A percentile compares a stretch with the other conserved stretches of the same genome.
phyloP scores from a whole-genome alignment of 1,284 basidiomycete genomes.

The Cutaneotrichosporon sp. region DNA sequence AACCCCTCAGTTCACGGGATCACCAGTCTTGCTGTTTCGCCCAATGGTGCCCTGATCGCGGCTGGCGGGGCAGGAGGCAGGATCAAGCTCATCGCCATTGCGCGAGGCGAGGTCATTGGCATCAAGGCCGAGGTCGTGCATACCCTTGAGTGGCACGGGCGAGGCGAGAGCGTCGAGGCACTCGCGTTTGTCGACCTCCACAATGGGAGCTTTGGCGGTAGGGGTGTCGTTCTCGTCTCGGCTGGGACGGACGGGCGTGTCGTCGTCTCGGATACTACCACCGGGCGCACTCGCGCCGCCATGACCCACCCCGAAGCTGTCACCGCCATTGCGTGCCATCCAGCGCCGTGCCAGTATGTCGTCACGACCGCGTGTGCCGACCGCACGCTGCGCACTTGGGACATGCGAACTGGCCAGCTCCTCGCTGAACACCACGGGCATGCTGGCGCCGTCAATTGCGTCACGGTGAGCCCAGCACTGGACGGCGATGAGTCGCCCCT shows the following conservation, averaged over 20 bases:
- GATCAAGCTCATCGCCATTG: conserved; percentile 79
- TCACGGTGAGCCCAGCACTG: conserved; percentile 61
- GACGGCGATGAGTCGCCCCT: conserved; percentile 46
- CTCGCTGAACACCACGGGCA: conserved; percentile 83
- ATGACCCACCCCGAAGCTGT: conserved; percentile 66
- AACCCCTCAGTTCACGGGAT: conserved; percentile 64
- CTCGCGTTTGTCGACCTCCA: conserved; percentile 79
- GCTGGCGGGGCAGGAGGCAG: conserved; percentile 82
- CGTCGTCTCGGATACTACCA: conserved; percentile 88
- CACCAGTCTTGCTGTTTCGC: conserved; percentile 80
- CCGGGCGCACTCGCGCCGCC: conserved; percentile 76
- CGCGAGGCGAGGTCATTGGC: conserved; percentile 77
- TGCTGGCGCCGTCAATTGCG: conserved; percentile 71
- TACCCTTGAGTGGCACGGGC: conserved; percentile 76
- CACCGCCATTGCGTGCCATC: conserved; percentile 72
- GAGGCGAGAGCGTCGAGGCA: conserved; percentile 86
- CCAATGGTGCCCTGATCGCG: conserved; percentile 78
- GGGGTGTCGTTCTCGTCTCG: conserved; percentile 70
- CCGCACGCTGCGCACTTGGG: conserved; percentile 84
- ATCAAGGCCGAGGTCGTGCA: conserved; percentile 57
- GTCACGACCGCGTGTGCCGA: conserved; percentile 83
- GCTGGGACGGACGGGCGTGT: conserved; percentile 91
- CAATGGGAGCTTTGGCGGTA: conserved; percentile 57
- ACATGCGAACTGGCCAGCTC: conserved; percentile 77
- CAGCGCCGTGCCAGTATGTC: conserved; percentile 65